Base-by-base conservation (phyloP, 352 stramenopile genomes). In the Phytophthora multivora region DNA sequence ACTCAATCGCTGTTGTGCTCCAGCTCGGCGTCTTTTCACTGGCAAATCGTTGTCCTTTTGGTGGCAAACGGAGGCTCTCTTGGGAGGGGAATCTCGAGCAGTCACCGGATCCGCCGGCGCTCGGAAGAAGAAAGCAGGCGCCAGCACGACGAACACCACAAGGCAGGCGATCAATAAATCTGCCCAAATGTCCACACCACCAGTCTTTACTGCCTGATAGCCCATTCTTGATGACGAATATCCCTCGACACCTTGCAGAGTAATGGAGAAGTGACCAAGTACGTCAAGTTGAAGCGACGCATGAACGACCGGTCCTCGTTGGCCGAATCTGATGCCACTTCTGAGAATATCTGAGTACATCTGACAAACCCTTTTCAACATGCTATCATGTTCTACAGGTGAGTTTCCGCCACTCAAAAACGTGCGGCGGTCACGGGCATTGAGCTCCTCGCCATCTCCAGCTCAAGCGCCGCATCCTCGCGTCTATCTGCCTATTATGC, bases 111-210 rank as follows among this genome's bases (percentile, higher is more conserved):
- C 36, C 19, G 21, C 21, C 12, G 55, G 39, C 41, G 36, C 65
- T 19, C 70, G 71, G 71, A 90, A 92, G 33, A 86, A 70, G 65
- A 77, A 78, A 9, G 80, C 73, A 4, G 83, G 80, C 53, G 73
- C 79, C 52, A 92, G 71, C 49, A 92, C 76, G 50, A 89, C 70
- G 57, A 90, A 76, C 60, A 90, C 73, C 50, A 88, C 77, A 35
- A 79, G 36, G 56, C 77, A 81, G 19, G 79, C 83, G 25, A 92
- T 65, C 13, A 82, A 30, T 18, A 92, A 69, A 51, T 90, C 81
- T 11, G 63, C 42, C 75, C 79, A 90, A 25, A 92, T 25, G 46
- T 79, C 73, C 31, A 63, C 30, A 15, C 63, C 57, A 19, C 56
- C 40, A 15, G 21, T 28, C 0, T 51, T 57, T 18, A 56, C 5